Evolutionary conservation across 257 asterid genomes (phyloP).

Genomic region (Gentiana macrophylla): DNA sequence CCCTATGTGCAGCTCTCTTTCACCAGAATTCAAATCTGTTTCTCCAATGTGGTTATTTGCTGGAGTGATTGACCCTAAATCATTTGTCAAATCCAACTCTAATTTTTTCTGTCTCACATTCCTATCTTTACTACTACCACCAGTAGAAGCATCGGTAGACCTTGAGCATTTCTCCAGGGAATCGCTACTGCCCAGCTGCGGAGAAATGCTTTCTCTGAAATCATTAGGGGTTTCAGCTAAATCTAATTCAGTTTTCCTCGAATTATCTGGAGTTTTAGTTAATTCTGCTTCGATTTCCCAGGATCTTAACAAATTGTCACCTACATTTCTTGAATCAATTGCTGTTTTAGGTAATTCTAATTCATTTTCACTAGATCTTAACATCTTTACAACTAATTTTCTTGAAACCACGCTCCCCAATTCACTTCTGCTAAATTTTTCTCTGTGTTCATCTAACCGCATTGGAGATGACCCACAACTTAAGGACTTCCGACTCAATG

Average conservation of each 20-base stretch:
- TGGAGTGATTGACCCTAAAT: not conserved
- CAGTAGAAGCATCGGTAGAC: not conserved
- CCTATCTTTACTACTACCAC: not conserved
- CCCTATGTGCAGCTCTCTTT: not conserved
- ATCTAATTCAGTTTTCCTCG: not conserved
- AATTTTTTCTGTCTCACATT: not conserved
- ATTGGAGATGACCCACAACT: constrained; percentile 24
- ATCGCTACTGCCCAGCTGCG: not conserved
- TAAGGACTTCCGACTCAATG: constrained; percentile 20
- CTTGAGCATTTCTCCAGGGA: not conserved
- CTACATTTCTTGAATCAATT: constrained; percentile 3
- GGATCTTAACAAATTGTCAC: constrained; percentile 13
- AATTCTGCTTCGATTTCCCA: constrained; percentile 6
- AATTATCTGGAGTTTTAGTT: not conserved
- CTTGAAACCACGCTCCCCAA: not conserved
- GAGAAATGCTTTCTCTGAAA: not conserved
- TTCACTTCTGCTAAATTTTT: constrained; percentile 3
- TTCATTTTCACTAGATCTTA: constrained; percentile 15
- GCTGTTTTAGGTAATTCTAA: constrained; percentile 1
- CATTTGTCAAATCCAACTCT: not conserved
- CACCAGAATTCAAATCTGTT: not conserved
- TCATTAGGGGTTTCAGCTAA: not conserved
- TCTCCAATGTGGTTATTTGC: not conserved
- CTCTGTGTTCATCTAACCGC: constrained; percentile 14
- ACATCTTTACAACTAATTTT: constrained; percentile 2